A percentile compares a stretch with the other conserved stretches of the same genome.
Conservation (phyloP, 75 land plant species). For the Pinus albicaulis region DNA sequence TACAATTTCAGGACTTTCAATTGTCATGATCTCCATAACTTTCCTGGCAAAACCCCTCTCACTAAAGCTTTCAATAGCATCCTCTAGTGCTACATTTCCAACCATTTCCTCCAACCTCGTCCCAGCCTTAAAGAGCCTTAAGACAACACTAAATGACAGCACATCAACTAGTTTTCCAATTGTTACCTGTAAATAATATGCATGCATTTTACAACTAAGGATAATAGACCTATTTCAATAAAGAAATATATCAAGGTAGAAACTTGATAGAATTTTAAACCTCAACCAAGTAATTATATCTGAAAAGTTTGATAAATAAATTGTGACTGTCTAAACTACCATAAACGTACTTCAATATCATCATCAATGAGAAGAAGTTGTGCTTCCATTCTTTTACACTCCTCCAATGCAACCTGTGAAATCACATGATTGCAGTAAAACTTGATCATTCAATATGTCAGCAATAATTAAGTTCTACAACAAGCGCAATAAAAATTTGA, state of each 20-base stretch:
- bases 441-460: neutral
- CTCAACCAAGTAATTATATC: neutral
- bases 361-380: constrained; percentile 31
- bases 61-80: neutral
- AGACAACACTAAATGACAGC: neutral
- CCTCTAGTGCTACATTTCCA: neutral
- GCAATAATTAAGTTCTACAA: neutral
- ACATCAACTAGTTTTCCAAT: neutral
- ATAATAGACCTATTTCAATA: neutral
- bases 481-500: neutral
- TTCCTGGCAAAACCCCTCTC: constrained; percentile 4
- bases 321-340: neutral
- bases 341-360: constrained; percentile 22
- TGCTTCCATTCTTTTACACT: constrained; percentile 27
- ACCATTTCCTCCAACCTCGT: neutral
- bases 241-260: neutral
- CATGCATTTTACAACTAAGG: neutral
- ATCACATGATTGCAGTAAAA: neutral
- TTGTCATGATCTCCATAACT: neutral
- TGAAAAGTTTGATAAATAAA: neutral
- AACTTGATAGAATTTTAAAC: neutral
- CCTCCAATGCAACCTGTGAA: constrained; percentile 43
- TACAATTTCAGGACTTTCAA: constrained; percentile 5
- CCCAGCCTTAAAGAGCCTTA: neutral
- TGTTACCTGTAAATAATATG: constrained; percentile 3